Evolutionary conservation across 768 basidiomycete genomes (phyloP).

Genomic region (Xerocomellus intermedius): DNA sequence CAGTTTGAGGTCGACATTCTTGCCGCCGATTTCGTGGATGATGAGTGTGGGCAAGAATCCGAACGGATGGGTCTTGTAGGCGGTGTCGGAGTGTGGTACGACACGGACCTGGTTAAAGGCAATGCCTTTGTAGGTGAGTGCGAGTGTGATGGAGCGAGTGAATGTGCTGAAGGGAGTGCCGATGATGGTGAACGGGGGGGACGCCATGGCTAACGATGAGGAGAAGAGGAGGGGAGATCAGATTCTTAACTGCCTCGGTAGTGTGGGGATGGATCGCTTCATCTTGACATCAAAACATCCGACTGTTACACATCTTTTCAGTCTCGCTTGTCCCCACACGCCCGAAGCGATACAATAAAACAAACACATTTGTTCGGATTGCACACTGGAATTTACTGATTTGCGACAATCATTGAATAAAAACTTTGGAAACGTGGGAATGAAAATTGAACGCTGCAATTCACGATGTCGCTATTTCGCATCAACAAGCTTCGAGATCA

Average conservation of each 20-base stretch:
- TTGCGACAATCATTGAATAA: no score
- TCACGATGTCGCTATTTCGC: no score
- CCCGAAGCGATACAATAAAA: no score
- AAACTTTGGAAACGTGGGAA: background rate
- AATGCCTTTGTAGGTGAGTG: constrained; percentile 26
- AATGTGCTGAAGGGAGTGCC: constrained; percentile 35
- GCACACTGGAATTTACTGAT: no score
- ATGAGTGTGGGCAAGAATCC: constrained; percentile 33
- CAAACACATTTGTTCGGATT: no score
- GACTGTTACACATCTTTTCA: no score
- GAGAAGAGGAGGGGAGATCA: background rate
- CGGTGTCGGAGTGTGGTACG: constrained; percentile 29
- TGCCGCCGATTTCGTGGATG: constrained; percentile 27
- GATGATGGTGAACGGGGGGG: constrained; percentile 26
- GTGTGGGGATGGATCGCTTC: background rate
- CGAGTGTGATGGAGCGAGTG: constrained; percentile 33
- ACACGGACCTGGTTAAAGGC: constrained; percentile 26
- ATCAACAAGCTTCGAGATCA: no score
- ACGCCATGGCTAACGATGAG: constrained; percentile 13
- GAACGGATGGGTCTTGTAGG: constrained; percentile 30
- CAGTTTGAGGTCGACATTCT: constrained; percentile 23
- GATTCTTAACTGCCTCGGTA: constrained; percentile 3
- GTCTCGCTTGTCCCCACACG: no score
- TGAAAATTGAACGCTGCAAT: background rate
- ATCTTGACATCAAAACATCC: no score